Percentiles rank a stretch among this genome's conserved stretches.
These are phyloP conservation scores for Crucibulum laeve DNA, from an alignment of 768 basidiomycete genomes.

Conservation along the genomic window DNA sequence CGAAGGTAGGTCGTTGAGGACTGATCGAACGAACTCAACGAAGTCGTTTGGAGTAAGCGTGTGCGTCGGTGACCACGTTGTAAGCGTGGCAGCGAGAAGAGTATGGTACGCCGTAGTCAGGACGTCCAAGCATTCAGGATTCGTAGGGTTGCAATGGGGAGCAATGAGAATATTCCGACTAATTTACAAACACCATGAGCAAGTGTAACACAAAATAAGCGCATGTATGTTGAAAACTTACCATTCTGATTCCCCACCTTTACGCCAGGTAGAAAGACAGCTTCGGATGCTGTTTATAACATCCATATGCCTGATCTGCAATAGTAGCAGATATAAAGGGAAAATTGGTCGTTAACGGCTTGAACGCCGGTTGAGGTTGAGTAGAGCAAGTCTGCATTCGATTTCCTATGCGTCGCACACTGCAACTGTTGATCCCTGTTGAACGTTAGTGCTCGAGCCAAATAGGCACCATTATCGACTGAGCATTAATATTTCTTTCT, in stretches of 20 bases:
- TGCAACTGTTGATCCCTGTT: too few relatives aligned
- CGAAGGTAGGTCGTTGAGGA: constrained; percentile 60
- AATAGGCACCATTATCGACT: too few relatives aligned
- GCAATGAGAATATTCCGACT: constrained; percentile 62
- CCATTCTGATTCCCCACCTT: constrained; percentile 63
- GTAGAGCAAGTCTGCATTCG: too few relatives aligned
- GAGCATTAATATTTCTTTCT: too few relatives aligned
- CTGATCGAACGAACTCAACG: constrained; percentile 59
- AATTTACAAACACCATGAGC: constrained; percentile 11
- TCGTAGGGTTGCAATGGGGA: constrained; percentile 55
- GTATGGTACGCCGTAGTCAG: constrained; percentile 69
- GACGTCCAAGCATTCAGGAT: constrained; percentile 47
- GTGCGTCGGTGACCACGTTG: constrained; percentile 47
- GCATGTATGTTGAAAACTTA: constrained; percentile 22
- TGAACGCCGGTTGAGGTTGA: too few relatives aligned
- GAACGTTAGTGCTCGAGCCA: too few relatives aligned
- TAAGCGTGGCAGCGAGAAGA: constrained; percentile 55
- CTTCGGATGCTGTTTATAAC: constrained; percentile 48
- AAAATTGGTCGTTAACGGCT: too few relatives aligned
- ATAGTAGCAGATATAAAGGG: background rate
- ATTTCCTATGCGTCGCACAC: too few relatives aligned
- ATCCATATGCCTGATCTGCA: constrained; percentile 33
- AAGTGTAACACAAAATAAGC: constrained; percentile 10
- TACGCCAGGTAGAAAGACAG: constrained; percentile 51
- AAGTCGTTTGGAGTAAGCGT: constrained; percentile 46